Conservation (phyloP, 1,284 basidiomycete species). For the Pseudozyma sp. region DNA sequence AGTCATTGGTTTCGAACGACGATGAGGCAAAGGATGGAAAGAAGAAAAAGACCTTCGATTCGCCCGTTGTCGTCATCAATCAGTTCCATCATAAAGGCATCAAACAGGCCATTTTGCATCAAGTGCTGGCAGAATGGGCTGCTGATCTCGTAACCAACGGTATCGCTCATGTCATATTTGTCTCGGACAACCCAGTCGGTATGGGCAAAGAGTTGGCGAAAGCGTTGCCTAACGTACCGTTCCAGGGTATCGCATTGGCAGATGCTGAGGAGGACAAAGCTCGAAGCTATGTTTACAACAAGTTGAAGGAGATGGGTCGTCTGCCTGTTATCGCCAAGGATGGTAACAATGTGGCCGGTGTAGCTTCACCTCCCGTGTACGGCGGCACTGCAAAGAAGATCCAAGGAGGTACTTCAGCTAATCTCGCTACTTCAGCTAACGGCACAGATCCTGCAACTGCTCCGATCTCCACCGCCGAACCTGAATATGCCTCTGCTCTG, state of each 20-base stretch:
- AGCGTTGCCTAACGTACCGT: conserved; percentile 87
- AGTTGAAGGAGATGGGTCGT: conserved; percentile 76
- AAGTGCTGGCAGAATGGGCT: conserved; percentile 85
- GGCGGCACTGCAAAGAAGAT: conserved; percentile 2
- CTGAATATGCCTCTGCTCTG: conserved; percentile 22
- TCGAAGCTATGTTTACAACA: conserved; percentile 82
- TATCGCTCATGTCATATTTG: conserved; percentile 90
- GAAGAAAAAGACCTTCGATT: conserved; percentile 37
- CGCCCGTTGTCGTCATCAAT: conserved; percentile 59
- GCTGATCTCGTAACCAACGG: conserved; percentile 73
- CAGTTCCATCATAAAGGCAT: conserved; percentile 64
- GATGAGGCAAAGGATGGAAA: conserved; percentile 8
- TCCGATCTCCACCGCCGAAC: neutral
- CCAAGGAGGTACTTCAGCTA: neutral
- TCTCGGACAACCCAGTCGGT: conserved; percentile 90
- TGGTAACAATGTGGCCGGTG: neutral
- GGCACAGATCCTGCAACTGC: neutral
- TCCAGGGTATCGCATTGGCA: conserved; percentile 72
- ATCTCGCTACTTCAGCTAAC: conserved; percentile 9
- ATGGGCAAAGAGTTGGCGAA: conserved; percentile 81
- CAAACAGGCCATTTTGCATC: conserved; percentile 79
- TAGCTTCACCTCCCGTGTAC: conserved; percentile 7
- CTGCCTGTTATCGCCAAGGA: conserved; percentile 24
- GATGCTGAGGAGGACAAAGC: conserved; percentile 88
- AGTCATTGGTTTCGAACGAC: conserved; percentile 17